Conservation (phyloP, 176 grass and related monocot species). For the Dactylis glomerata region DNA sequence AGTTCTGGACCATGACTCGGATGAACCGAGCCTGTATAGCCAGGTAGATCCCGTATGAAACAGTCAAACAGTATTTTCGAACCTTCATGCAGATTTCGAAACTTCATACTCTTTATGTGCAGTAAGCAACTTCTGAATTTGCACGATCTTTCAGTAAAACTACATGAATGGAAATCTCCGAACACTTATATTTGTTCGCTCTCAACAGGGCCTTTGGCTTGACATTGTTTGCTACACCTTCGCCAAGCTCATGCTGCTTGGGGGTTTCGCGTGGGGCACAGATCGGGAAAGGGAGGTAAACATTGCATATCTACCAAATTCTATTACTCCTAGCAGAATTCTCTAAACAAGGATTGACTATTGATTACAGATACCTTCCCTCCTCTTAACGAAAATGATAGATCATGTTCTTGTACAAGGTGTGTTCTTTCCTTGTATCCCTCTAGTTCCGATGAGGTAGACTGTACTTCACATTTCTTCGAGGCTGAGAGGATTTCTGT, state of each 20-base stretch:
- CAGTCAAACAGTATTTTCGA: too few species aligned
- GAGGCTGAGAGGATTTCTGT: too few species aligned
- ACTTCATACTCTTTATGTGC: too few species aligned
- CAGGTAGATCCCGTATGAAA: too few species aligned
- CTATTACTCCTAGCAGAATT: background rate
- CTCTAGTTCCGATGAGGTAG: too few species aligned
- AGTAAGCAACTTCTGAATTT: background rate
- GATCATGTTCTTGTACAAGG: too few species aligned
- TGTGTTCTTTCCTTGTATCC: too few species aligned
- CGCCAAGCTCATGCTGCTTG: background rate
- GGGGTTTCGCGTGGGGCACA: background rate
- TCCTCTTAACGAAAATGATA: background rate
- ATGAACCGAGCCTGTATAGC: too few species aligned
- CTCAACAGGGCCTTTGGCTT: background rate
- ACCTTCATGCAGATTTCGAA: too few species aligned
- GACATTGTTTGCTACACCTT: constrained; percentile 10
- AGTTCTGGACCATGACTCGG: too few species aligned
- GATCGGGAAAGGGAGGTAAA: background rate
- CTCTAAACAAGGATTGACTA: background rate
- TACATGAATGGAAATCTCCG: background rate
- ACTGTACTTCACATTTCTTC: too few species aligned
- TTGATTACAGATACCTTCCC: background rate
- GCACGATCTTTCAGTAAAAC: background rate
- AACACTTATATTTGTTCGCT: background rate
- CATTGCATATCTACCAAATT: too few species aligned